Percentiles rank a stretch among this genome's conserved stretches.
Evolutionary conservation across 352 stramenopile species (phyloP).

Genomic region (Globisporangium uncinulatum): DNA sequence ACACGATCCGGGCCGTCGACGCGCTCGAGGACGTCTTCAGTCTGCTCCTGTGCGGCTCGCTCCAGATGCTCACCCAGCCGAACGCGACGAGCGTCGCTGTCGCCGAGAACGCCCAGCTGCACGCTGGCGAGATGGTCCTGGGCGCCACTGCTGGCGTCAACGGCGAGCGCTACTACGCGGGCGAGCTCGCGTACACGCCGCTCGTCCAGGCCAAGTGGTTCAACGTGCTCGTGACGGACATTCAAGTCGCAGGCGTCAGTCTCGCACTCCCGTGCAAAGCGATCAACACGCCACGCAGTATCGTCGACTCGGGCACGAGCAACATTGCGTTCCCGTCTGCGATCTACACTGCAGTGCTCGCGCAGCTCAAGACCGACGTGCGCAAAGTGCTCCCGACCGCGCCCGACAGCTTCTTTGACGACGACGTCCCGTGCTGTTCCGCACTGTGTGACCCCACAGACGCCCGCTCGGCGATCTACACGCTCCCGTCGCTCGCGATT

Average conservation of each 20-base stretch:
- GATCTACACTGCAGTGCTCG: slow-evolving; percentile 56
- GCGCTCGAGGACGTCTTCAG: slow-evolving; percentile 55
- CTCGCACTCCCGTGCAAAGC: slow-evolving; percentile 47
- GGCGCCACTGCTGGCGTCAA: slow-evolving; percentile 42
- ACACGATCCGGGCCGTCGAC: slow-evolving; percentile 30
- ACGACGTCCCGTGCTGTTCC: slow-evolving; percentile 64
- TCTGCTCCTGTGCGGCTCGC: slow-evolving; percentile 66
- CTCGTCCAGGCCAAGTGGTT: slow-evolving; percentile 75
- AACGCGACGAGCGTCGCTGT: slow-evolving; percentile 20
- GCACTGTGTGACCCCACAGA: slow-evolving; percentile 65
- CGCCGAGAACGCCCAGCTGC: slow-evolving; percentile 30
- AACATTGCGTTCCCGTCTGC: slow-evolving; percentile 72
- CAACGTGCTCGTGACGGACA: slow-evolving; percentile 71
- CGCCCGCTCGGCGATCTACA: slow-evolving; percentile 46
- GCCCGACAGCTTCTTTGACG: slow-evolving; percentile 59
- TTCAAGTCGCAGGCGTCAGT: slow-evolving; percentile 40
- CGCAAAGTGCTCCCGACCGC: slow-evolving; percentile 32
- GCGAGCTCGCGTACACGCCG: slow-evolving; percentile 63
- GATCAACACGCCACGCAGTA: slow-evolving; percentile 66
- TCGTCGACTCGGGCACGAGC: slow-evolving; percentile 77
- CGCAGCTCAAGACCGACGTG: slow-evolving; percentile 50
- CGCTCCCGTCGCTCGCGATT: slow-evolving; percentile 53
- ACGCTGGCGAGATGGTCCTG: slow-evolving; percentile 56
- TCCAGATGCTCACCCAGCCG: slow-evolving; percentile 51
- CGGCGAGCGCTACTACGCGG: slow-evolving; percentile 49